Conservation (phyloP, 2,329 filamentous ascomycete genomes). For the Aureobasidium sp. region DNA sequence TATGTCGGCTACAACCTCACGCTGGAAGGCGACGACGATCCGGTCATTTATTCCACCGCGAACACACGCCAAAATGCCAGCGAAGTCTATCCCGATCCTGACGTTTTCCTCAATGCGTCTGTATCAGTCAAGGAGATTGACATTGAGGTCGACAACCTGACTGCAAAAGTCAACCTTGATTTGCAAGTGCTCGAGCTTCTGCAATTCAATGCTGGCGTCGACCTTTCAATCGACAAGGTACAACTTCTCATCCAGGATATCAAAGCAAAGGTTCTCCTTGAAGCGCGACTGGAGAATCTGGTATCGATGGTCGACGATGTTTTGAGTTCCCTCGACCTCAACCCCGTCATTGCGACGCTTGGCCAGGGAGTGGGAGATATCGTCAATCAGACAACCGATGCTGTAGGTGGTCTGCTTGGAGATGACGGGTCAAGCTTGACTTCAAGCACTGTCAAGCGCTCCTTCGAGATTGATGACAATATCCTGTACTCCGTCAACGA, state of each 20-base stretch:
- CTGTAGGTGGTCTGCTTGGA: neutral
- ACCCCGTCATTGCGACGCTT: conserved; percentile 46
- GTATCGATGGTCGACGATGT: conserved; percentile 54
- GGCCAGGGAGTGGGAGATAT: conserved; percentile 18
- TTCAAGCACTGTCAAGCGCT: conserved; percentile 22
- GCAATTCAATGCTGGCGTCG: conserved; percentile 55
- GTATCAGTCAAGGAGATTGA: conserved; percentile 53
- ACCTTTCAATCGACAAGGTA: conserved; percentile 52
- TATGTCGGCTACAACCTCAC: conserved; percentile 28
- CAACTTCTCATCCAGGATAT: conserved; percentile 52
- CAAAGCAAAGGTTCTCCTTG: conserved; percentile 51
- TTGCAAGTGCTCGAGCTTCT: conserved; percentile 53
- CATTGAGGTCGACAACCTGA: conserved; percentile 53
- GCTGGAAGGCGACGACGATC: conserved; percentile 28
- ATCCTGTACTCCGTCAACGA: conserved; percentile 57
- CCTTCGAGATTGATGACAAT: conserved; percentile 48
- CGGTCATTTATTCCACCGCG: conserved; percentile 41
- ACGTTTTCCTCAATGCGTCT: conserved; percentile 55
- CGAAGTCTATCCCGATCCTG: conserved; percentile 42
- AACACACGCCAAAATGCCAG: conserved; percentile 29
- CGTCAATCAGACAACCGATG: conserved; percentile 18
- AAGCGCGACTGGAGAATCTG: conserved; percentile 54
- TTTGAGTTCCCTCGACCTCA: conserved; percentile 53
- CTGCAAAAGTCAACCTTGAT: conserved; percentile 54
- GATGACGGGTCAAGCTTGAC: neutral